phyloP scores from a whole-genome alignment of 352 stramenopile genomes.

The Globisporangium spinosum region DNA sequence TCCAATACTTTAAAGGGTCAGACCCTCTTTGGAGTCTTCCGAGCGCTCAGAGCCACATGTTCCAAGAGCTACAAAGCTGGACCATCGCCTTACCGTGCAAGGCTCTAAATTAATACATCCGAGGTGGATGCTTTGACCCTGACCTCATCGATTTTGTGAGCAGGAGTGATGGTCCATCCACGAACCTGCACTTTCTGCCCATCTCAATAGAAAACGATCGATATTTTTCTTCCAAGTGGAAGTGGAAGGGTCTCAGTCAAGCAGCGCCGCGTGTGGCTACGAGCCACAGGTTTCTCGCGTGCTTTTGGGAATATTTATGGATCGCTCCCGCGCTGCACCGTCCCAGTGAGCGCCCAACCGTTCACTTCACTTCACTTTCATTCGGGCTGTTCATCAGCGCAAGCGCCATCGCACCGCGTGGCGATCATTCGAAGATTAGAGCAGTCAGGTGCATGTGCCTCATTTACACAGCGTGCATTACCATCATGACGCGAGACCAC shows the following conservation, averaged over 20 bases:
- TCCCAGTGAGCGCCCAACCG: background rate
- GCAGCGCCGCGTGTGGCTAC: background rate
- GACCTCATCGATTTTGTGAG: too few species aligned
- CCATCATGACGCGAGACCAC: background rate
- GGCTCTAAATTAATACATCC: too few species aligned
- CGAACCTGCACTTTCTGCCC: too few species aligned
- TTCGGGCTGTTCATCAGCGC: background rate
- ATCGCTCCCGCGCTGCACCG: background rate
- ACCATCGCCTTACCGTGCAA: background rate
- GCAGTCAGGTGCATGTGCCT: background rate
- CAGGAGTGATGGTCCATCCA: too few species aligned
- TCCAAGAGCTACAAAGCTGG: background rate
- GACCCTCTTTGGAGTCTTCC: background rate
- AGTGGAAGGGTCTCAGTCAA: background rate
- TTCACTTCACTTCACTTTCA: background rate
- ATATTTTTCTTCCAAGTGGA: too few species aligned
- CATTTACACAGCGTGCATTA: background rate
- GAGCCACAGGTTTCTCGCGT: background rate
- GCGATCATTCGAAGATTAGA: background rate
- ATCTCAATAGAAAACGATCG: too few species aligned
- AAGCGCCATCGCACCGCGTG: background rate
- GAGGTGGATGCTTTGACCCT: too few species aligned
- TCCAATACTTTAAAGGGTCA: background rate
- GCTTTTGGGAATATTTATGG: background rate
- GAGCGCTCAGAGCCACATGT: background rate